phyloP scores from a whole-genome alignment of 495 filamentous ascomycete species.

The Hypoxylon trugodes region DNA sequence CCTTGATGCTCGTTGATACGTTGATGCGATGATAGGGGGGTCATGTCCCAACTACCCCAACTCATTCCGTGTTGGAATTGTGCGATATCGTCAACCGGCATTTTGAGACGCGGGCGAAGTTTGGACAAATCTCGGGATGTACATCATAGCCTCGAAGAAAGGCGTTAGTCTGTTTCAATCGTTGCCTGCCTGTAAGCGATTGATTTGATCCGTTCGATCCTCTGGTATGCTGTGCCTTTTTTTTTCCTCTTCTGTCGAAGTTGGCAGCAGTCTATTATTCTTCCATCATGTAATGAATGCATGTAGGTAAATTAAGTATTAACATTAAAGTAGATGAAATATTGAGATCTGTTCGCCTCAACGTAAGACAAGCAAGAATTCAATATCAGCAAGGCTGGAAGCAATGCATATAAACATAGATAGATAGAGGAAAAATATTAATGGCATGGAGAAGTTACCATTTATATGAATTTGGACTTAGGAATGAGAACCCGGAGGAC shows the following conservation, averaged over 20 bases:
- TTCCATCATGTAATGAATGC: no score
- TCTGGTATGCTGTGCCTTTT: constrained; percentile 17
- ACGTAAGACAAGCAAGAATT: background rate
- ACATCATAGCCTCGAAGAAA: constrained; percentile 27
- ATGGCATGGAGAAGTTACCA: constrained; percentile 11
- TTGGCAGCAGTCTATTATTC: no score
- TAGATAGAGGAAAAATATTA: background rate
- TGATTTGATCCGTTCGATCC: constrained; percentile 3
- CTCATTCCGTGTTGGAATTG: constrained; percentile 14
- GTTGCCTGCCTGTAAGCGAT: constrained; percentile 6
- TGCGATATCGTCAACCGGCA: constrained; percentile 39
- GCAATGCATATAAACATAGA: constrained; percentile 1
- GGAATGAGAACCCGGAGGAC: constrained; percentile 38
- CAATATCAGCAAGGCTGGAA: constrained; percentile 21
- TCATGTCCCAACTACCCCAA: constrained; percentile 11
- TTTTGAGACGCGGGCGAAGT: constrained; percentile 24
- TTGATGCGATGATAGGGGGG: background rate
- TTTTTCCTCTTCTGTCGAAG: no score
- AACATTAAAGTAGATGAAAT: no score
- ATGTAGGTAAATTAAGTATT: no score
- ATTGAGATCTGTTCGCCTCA: background rate
- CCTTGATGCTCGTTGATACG: constrained; percentile 5
- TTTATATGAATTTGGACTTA: constrained; percentile 32
- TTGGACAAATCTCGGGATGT: constrained; percentile 42
- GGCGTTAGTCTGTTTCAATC: constrained; percentile 27